Base-by-base conservation (phyloP, 257 asterid genomes). In the Verbena officinalis region DNA sequence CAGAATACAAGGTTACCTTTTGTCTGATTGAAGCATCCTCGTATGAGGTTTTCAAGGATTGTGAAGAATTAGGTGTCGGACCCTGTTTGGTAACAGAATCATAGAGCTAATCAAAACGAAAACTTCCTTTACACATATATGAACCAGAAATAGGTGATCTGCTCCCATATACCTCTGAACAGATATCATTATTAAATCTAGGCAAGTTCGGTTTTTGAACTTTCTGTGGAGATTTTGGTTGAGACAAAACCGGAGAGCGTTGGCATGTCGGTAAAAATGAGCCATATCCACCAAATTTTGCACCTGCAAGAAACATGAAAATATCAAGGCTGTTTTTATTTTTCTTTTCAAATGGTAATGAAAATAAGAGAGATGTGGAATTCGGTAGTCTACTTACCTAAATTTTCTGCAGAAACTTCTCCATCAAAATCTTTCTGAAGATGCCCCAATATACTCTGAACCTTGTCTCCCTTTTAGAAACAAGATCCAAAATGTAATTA, bases 361-460 rank as follows among this genome's bases (percentile, higher is more conserved):
- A 72, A 52, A 27, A 44, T 40, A 73, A 58, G 44, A 70, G 42
- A 67, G 57, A 56, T 68, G 39, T 60, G 30, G 24, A 54, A 62
- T 55, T 11, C 27, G 49, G 67, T 39, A 59, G 57, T 51, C 59
- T 68, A 80, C 88, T 84, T 77, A 90, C 99, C 99, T 87, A 90
- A 79, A 71, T 79, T 86, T 80, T 87, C 95, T 0, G 90, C 89
- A 4, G 82, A 80, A 77, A 84, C 79, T 36, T 81, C 99, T 39
- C 99, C 99, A 83, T 90, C 97, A 68, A 93, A 93, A 56, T 90
- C 95, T 77, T 86, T 90, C 82, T 83, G 96, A 68, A 85, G 78
- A 79, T 93, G 99, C 59, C 98, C 98, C 78, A 93, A 67, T 59
- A 85, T 75, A 73, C 77, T 90, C 73, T 93, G 96, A 70, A 93